phyloP scores from a whole-genome alignment of 108 stramenopile genomes.

The Cyclotella atomus region DNA sequence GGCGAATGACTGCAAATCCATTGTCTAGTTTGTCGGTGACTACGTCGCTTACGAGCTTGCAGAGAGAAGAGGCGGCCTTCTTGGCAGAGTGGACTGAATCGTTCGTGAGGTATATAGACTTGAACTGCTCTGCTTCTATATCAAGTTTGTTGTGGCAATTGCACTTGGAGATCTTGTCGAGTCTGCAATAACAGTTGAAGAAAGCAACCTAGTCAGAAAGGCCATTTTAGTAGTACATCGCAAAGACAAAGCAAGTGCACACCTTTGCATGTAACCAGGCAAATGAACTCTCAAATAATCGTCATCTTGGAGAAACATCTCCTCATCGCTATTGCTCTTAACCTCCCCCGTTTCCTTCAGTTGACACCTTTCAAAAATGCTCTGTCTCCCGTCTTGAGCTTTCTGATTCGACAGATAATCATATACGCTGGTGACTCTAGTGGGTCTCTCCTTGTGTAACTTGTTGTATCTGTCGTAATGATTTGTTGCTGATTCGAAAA shows the following conservation, averaged over 20 bases:
- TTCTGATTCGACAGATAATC: slow-evolving; percentile 35
- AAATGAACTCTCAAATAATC: slow-evolving; percentile 56
- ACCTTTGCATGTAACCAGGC: slow-evolving; percentile 58
- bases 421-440: slow-evolving; percentile 28
- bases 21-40: slow-evolving; percentile 44
- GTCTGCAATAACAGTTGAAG: background rate
- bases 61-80: slow-evolving; percentile 56
- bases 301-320: slow-evolving; percentile 32
- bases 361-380: slow-evolving; percentile 27
- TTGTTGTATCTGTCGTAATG: slow-evolving; percentile 54
- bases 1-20: slow-evolving; percentile 77
- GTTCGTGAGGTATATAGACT: slow-evolving; percentile 61
- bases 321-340: background rate
- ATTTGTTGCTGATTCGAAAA: slow-evolving; percentile 42
- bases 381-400: background rate
- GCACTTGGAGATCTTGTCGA: slow-evolving; percentile 43
- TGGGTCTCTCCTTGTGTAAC: slow-evolving; percentile 55
- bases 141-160: slow-evolving; percentile 46
- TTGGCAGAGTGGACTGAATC: slow-evolving; percentile 50
- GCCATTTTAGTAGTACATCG: background rate
- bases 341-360: slow-evolving; percentile 11
- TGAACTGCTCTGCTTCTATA: slow-evolving; percentile 58
- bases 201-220: background rate
- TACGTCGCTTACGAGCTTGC: slow-evolving; percentile 46
- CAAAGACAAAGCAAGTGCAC: background rate